phyloP scores from a whole-genome alignment of 352 stramenopile species.

The Pythium rishiriense region DNA sequence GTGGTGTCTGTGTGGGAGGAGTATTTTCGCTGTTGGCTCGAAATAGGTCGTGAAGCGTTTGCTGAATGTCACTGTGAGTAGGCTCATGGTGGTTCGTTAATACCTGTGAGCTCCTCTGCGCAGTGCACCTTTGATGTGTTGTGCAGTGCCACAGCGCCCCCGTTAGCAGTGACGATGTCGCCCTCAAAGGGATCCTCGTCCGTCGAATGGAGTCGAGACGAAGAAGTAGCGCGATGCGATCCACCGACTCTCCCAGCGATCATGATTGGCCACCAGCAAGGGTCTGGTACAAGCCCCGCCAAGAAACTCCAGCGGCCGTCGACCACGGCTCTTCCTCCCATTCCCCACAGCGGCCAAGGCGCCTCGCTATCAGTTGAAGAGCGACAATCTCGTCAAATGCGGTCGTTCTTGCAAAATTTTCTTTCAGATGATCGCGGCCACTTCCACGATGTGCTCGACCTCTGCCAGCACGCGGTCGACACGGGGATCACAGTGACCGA shows the following conservation, averaged over 20 bases:
- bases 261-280: neutral
- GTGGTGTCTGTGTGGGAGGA: neutral
- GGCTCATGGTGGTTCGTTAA: too few species aligned
- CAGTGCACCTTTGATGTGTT: too few species aligned
- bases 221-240: slow-evolving; percentile 1
- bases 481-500: slow-evolving; percentile 87
- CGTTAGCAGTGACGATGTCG: neutral
- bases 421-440: slow-evolving; percentile 68
- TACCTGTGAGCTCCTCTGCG: too few species aligned
- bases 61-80: too few species aligned
- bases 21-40: neutral
- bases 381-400: slow-evolving; percentile 76
- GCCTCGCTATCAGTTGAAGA: slow-evolving; percentile 47
- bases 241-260: neutral
- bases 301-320: slow-evolving; percentile 6
- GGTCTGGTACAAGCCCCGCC: neutral
- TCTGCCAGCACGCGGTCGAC: slow-evolving; percentile 86
- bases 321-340: neutral
- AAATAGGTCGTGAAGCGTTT: too few species aligned
- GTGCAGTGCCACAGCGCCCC: neutral
- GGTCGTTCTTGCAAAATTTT: slow-evolving; percentile 92
- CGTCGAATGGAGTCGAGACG: slow-evolving; percentile 5
- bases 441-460: slow-evolving; percentile 80
- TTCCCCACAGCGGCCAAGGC: neutral
- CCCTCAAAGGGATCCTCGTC: neutral